Evolutionary conservation across 1,284 basidiomycete species (phyloP).

Genomic region (Vanrija pseudolonga): DNA sequence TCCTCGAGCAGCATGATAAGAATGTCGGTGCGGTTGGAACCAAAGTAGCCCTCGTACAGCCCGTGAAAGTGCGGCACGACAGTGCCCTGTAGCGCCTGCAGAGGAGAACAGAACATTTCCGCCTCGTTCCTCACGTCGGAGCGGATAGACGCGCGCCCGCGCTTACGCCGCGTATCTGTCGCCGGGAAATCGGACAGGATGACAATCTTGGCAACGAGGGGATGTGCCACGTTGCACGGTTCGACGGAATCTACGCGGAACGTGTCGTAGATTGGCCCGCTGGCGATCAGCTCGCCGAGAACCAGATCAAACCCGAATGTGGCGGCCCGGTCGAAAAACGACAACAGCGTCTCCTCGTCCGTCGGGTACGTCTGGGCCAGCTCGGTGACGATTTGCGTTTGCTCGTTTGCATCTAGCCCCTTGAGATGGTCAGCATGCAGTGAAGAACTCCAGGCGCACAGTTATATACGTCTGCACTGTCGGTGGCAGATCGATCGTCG

Average conservation of each 20-base stretch:
- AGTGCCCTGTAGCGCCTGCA: not conserved
- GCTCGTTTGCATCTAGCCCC: too few relatives aligned
- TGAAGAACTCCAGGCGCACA: not conserved
- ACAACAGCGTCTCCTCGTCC: not conserved
- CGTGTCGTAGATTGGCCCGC: not conserved
- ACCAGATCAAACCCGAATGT: not conserved
- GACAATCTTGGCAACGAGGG: not conserved
- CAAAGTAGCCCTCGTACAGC: conserved; percentile 1
- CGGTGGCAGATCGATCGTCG: not conserved
- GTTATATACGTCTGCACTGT: not conserved
- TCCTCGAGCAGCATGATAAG: conserved; percentile 6
- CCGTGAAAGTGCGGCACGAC: conserved; percentile 3
- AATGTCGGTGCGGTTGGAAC: not conserved
- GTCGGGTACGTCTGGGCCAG: not conserved
- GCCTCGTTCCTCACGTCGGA: conserved; percentile 1
- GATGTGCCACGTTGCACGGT: too few relatives aligned
- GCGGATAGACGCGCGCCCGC: not conserved
- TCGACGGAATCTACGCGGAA: not conserved
- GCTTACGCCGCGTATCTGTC: not conserved
- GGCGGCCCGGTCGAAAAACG: not conserved
- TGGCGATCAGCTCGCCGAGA: not conserved
- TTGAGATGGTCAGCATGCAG: too few relatives aligned
- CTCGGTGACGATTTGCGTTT: not conserved
- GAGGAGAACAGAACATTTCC: not conserved
- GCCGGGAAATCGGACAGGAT: not conserved